Conservation (phyloP, 257 asterid species). For the Nicotiana attenuata region DNA sequence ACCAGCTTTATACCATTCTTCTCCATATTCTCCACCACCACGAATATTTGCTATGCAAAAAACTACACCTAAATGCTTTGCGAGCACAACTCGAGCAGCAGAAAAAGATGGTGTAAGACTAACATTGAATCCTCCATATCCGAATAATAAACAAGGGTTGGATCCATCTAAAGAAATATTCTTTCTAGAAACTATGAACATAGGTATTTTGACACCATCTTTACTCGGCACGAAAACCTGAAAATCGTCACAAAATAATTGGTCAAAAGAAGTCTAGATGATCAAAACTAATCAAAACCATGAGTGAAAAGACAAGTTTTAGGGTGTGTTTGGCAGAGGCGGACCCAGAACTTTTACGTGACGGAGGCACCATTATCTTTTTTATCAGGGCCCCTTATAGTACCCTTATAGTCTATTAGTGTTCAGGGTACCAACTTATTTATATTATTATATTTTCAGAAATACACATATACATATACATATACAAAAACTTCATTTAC, state of each 20-base stretch:
- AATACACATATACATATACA: no score
- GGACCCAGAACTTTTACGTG: no score
- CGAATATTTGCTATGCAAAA: conserved; percentile 87
- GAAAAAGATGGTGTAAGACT: conserved; percentile 70
- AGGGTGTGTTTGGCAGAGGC: no score
- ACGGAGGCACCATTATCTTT: no score
- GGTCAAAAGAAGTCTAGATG: neutral
- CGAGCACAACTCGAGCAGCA: conserved; percentile 51
- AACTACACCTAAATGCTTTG: conserved; percentile 63
- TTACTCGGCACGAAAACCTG: conserved; percentile 84
- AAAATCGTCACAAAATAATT: neutral
- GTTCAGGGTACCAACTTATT: no score
- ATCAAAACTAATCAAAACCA: no score
- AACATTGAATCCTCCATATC: conserved; percentile 84
- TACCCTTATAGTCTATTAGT: no score
- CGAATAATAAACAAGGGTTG: conserved; percentile 78
- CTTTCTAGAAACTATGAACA: conserved; percentile 75
- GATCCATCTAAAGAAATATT: conserved; percentile 72
- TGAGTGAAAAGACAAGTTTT: no score
- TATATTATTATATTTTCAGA: no score
- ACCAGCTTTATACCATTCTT: conserved; percentile 97
- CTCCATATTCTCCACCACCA: conserved; percentile 98
- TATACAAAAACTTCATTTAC: conserved; percentile 34
- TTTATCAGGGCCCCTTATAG: no score
- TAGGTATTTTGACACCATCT: conserved; percentile 72